These are phyloP conservation scores for Phtheirospermum japonicum DNA, from an alignment of 257 asterid genomes.

Conservation along the genomic window DNA sequence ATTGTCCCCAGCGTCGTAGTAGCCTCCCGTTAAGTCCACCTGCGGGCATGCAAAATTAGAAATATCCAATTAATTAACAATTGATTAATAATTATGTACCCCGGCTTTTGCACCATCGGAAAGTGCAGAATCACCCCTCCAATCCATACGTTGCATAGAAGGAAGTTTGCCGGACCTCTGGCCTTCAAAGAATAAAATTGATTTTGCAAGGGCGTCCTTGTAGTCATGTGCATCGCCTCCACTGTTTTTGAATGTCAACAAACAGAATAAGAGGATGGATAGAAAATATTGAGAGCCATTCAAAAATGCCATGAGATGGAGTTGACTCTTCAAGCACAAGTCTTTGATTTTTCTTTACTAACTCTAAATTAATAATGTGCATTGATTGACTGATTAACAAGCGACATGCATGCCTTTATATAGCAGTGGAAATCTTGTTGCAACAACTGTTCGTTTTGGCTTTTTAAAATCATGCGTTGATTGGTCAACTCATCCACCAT, in stretches of 20 bases:
- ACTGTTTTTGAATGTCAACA: not conserved
- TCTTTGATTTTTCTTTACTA: too few relatives aligned
- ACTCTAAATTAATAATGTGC: too few relatives aligned
- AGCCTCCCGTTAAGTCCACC: conserved; percentile 89
- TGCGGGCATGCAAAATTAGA: too few relatives aligned
- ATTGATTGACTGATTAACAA: too few relatives aligned
- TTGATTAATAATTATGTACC: conserved; percentile 29
- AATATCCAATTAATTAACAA: too few relatives aligned
- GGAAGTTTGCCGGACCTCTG: conserved; percentile 83
- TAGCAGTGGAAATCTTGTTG: too few relatives aligned
- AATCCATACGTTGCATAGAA: conserved; percentile 34
- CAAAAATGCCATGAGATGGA: too few relatives aligned
- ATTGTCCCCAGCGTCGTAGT: conserved; percentile 95
- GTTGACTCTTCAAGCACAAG: too few relatives aligned
- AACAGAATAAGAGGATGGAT: not conserved
- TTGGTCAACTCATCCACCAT: too few relatives aligned
- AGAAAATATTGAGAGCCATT: not conserved
- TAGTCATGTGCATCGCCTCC: conserved; percentile 37
- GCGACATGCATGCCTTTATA: too few relatives aligned
- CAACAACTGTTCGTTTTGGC: too few relatives aligned
- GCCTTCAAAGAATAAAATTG: conserved; percentile 78
- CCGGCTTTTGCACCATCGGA: conserved; percentile 63
- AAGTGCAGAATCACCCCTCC: conserved; percentile 73
- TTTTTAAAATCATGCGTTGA: too few relatives aligned
- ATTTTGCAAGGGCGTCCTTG: conserved; percentile 72